Evolutionary conservation across 768 basidiomycete genomes (phyloP).

Genomic region (Collybiopsis confluens): DNA sequence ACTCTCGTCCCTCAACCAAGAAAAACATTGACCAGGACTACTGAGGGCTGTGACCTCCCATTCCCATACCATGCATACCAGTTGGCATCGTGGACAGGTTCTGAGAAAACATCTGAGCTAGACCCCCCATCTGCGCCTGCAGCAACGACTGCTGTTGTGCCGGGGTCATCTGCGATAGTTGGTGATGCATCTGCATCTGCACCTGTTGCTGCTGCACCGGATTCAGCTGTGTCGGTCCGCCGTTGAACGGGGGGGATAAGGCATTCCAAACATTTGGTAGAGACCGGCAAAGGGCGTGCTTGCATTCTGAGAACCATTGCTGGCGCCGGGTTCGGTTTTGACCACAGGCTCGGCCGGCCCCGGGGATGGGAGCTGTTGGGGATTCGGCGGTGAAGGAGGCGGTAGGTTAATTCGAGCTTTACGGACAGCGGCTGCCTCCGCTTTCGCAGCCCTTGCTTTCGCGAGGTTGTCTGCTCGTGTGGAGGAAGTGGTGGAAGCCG

Average conservation of each 20-base stretch:
- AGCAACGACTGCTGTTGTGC: background rate
- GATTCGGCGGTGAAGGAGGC: background rate
- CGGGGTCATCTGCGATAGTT: background rate
- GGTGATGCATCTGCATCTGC: background rate
- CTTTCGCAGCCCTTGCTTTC: background rate
- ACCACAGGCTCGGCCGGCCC: conserved; percentile 1
- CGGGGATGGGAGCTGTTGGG: conserved; percentile 4
- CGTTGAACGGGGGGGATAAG: background rate
- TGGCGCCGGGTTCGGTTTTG: background rate
- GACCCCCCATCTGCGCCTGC: background rate
- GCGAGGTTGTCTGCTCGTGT: background rate
- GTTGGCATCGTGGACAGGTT: background rate
- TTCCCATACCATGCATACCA: background rate
- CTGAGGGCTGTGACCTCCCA: background rate
- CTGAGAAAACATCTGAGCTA: background rate
- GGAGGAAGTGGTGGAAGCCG: background rate
- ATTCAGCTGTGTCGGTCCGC: background rate
- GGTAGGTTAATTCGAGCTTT: background rate
- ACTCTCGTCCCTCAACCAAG: too few species aligned
- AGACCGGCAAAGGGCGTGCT: background rate
- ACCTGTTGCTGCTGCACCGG: too few species aligned
- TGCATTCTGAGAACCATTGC: background rate
- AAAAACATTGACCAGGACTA: too few species aligned
- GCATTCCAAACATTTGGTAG: background rate
- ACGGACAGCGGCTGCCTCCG: background rate